Evolutionary conservation across 768 basidiomycete species (phyloP), one percentile per base, ranked within the genome.

Genomic region (Coprinopsis marcescibilis): DNA sequence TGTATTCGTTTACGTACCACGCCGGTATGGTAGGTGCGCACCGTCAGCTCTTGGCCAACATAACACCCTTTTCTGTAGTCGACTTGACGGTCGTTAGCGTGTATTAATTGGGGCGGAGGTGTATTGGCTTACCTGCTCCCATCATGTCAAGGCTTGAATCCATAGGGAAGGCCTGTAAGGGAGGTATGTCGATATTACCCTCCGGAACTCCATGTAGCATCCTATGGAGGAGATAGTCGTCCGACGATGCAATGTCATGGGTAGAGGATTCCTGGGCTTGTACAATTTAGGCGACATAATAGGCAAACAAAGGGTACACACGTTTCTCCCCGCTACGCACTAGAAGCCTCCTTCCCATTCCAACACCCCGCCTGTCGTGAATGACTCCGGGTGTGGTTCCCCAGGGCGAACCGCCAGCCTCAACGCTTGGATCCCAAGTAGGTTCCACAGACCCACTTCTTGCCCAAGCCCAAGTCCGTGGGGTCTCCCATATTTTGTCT

Each of bases 11-110:
- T 98, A 51, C 96, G 76, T 34, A 96, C 70, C 21, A 85, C 74
- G 10, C 96, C 96, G 4, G 87, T 97, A 62, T 97, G 92, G 63
- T 95, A 95, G 29, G 95, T 97, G 43, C 96, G 80, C 4, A 96
- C 94, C 0, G 94, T 97, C 32, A 98, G 72, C 58, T 98, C 96
- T 71, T 99, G 96, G 7, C 96, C 96, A 4, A 98, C 85, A 59
- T 97, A 98, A 60, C 96, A 99, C 2, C 96, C 96, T 68, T 99
- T 99, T 47, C 89, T 73, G 63, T 96, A 97, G 65, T 97, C 92
- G 60, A 98, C 94, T 73, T 35, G 43, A 33, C 44, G 20, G 51
- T 23, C 33, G 33, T 52, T 38, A 50, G 45, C 36, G 46, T 27
- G 48, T 23, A 48, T 55, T 10, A 29, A 53, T 46, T 43, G 15